Evolutionary conservation across 441 rosid genomes (phyloP).

Genomic region (Croton setiger): DNA sequence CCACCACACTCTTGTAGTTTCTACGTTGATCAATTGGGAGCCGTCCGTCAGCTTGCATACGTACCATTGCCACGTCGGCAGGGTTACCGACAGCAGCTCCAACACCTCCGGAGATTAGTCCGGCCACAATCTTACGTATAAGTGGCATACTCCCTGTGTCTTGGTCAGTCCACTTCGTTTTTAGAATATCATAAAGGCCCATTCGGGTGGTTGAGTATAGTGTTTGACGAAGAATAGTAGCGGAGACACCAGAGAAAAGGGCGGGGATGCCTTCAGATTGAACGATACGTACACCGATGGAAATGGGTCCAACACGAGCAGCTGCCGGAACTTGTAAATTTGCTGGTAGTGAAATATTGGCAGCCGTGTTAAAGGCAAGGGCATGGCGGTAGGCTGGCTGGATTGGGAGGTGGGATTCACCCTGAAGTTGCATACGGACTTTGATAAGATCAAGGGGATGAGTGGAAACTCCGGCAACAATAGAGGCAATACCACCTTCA

Average conservation of each 20-base stretch:
- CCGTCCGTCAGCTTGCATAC: constrained; percentile 69
- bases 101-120: constrained; percentile 45
- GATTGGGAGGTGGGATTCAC: constrained; percentile 36
- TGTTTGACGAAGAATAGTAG: constrained; percentile 59
- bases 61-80: constrained; percentile 67
- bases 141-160: constrained; percentile 40
- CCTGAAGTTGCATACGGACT: constrained; percentile 71
- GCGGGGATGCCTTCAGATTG: constrained; percentile 48
- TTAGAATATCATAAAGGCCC: constrained; percentile 57
- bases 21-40: constrained; percentile 50
- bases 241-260: constrained; percentile 61
- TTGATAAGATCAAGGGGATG: constrained; percentile 71
- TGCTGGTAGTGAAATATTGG: constrained; percentile 14
- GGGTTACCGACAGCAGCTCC: constrained; percentile 71
- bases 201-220: constrained; percentile 62
- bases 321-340: constrained; percentile 20
- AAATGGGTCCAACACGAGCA: constrained; percentile 43
- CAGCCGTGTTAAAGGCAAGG: constrained; percentile 31
- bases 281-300: constrained; percentile 40
- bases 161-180: constrained; percentile 51
- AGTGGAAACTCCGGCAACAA: constrained; percentile 62
- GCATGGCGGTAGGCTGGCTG: constrained; percentile 39
- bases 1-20: constrained; percentile 51
- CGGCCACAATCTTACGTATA: constrained; percentile 37
- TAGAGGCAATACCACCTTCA: constrained; percentile 71